Conservation (phyloP, 176 grass and related monocot species). For the Hsuehochloa calcarea region DNA sequence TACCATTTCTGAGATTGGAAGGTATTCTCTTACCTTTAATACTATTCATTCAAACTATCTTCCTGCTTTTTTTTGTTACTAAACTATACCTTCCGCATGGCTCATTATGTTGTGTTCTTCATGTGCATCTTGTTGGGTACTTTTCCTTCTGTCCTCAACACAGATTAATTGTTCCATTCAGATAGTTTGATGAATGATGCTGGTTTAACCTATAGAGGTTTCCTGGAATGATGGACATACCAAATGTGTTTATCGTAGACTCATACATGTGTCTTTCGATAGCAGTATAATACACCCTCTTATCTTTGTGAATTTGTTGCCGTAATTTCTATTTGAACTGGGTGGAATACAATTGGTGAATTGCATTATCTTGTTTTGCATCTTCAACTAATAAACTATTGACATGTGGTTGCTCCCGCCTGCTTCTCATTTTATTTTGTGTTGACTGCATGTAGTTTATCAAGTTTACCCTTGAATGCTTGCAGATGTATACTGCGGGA, state of each 20-base stretch:
- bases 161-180: background rate
- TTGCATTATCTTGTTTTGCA: background rate
- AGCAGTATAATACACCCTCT: background rate
- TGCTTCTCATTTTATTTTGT: background rate
- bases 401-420: background rate
- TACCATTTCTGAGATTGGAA: conserved; percentile 50
- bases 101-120: background rate
- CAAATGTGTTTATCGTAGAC: background rate
- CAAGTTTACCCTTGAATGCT: conserved; percentile 6
- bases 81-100: background rate
- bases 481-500: conserved; percentile 48
- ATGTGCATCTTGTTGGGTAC: background rate
- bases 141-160: background rate
- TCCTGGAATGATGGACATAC: background rate
- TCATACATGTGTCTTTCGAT: background rate
- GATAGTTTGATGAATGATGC: background rate
- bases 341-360: background rate
- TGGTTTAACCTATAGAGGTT: background rate
- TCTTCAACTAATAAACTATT: background rate
- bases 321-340: background rate
- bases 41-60: background rate
- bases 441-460: conserved; percentile 15
- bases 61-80: background rate
- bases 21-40: conserved; percentile 44
- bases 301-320: background rate